These are phyloP conservation scores for Corymbia citriodora DNA, from an alignment of 441 rosid genomes.

Conservation along the genomic window DNA sequence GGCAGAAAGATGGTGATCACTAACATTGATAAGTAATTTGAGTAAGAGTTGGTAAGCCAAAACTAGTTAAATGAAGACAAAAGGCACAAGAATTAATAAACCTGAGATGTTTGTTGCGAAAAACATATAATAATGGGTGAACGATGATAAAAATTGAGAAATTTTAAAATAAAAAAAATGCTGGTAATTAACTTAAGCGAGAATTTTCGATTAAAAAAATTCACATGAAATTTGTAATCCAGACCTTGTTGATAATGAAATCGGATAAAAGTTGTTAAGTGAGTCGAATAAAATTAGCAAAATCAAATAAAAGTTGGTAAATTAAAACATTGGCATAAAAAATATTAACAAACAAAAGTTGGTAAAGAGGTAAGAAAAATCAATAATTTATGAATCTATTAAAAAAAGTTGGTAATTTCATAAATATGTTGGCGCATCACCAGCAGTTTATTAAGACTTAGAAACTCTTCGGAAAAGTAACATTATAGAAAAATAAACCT, in stretches of 20 bases:
- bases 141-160: not conserved
- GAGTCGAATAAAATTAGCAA: not conserved
- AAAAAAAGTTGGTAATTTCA: not conserved
- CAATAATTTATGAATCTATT: not conserved
- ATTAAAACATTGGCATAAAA: not conserved
- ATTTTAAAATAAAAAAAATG: not conserved
- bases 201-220: not conserved
- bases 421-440: not conserved
- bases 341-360: not conserved
- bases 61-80: not conserved
- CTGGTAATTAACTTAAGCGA: not conserved
- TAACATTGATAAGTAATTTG: not conserved
- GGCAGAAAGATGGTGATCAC: not conserved
- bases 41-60: not conserved
- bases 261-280: accelerated
- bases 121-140: not conserved
- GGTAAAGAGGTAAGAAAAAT: not conserved
- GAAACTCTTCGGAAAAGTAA: not conserved
- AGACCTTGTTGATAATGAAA: not conserved
- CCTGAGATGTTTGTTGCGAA: not conserved
- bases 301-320: not conserved
- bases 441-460: not conserved
- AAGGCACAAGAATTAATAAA: not conserved
- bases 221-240: not conserved
- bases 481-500: not conserved